A percentile compares a stretch with the other conserved stretches of the same genome.
phyloP scores from a whole-genome alignment of 2,329 filamentous ascomycete genomes.

The Ophiostoma quercus region DNA sequence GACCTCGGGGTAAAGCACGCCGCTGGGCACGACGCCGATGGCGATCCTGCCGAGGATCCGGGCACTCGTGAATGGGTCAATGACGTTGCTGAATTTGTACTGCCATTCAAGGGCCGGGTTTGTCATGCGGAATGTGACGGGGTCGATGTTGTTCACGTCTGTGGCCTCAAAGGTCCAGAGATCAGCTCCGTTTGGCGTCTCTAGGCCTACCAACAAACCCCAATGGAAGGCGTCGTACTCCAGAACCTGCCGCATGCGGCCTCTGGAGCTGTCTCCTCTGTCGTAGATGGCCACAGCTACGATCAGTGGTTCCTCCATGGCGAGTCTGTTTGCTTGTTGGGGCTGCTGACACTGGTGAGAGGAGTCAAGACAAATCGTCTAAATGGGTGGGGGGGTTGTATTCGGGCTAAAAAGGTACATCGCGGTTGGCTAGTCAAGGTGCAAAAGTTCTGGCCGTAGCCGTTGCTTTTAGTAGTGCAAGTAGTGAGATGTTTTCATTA shows the following conservation, averaged over 20 bases:
- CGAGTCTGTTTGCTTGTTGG: too few species aligned
- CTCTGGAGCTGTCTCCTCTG: background rate
- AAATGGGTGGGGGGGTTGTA: too few species aligned
- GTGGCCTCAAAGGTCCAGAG: background rate
- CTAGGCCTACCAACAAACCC: background rate
- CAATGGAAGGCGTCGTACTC: background rate
- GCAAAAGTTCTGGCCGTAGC: too few species aligned
- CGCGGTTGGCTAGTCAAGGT: too few species aligned
- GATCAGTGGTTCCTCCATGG: background rate
- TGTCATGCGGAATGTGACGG: background rate
- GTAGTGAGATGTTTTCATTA: too few species aligned
- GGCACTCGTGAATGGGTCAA: background rate
- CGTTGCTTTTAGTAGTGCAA: too few species aligned
- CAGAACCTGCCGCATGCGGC: background rate
- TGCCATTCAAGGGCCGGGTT: background rate
- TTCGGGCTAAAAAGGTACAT: too few species aligned
- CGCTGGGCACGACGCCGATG: background rate
- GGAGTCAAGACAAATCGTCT: too few species aligned
- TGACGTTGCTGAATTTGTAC: background rate
- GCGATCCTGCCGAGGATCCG: background rate
- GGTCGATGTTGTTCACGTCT: background rate
- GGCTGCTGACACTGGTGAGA: too few species aligned
- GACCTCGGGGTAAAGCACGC: background rate
- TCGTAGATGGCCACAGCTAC: background rate
- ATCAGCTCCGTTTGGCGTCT: background rate